Conservation (phyloP, 345 rosid species). For the Rhodamnia rubescens region DNA sequence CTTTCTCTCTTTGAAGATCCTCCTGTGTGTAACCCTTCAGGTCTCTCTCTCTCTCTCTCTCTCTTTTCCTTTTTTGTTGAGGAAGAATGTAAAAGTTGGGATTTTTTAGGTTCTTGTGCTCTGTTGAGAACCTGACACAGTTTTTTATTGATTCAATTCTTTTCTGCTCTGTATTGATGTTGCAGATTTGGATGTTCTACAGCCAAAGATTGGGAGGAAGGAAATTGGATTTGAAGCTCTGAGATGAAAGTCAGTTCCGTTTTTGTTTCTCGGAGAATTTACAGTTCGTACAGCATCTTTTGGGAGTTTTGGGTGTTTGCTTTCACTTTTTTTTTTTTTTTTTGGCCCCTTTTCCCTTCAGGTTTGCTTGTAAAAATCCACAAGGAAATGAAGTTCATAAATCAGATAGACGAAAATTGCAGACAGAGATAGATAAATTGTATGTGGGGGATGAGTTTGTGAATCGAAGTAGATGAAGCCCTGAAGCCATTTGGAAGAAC, state of each 20-base stretch:
- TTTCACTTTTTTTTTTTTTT: conserved; percentile 1
- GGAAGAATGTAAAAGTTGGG: background rate
- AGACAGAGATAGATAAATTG: background rate
- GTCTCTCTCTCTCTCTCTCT: conserved; percentile 2
- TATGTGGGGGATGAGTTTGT: background rate
- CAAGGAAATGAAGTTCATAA: background rate
- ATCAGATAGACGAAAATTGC: background rate
- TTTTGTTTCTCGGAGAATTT: conserved; percentile 2
- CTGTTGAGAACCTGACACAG: background rate
- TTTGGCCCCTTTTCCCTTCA: background rate
- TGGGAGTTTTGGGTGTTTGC: background rate
- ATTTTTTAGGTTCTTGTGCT: background rate
- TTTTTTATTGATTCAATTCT: background rate
- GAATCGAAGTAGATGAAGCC: background rate
- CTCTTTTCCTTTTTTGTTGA: background rate
- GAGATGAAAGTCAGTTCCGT: conserved; percentile 17
- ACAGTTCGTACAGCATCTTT: background rate
- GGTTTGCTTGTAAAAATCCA: background rate
- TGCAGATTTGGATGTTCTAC: background rate
- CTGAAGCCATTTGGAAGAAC: background rate
- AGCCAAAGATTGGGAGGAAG: conserved; percentile 24
- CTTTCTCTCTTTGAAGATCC: conserved; percentile 85
- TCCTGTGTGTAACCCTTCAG: conserved; percentile 62
- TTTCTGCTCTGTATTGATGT: background rate
- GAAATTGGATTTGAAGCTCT: conserved; percentile 28